Conservation (phyloP, 495 filamentous ascomycete genomes). For the Aspergillus mulundensis region DNA sequence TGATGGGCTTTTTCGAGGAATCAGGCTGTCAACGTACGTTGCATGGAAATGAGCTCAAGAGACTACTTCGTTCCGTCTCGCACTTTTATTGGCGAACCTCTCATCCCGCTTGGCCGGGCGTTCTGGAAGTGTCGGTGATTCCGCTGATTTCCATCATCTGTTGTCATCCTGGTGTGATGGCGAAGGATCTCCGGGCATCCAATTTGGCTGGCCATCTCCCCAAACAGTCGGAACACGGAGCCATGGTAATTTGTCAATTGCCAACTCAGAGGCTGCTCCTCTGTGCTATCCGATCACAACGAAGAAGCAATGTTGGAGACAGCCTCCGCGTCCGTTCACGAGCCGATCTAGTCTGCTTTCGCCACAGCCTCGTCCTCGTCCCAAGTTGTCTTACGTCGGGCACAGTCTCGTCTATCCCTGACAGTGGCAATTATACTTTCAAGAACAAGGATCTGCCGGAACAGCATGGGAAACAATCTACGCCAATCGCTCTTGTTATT, state of each 20-base stretch:
- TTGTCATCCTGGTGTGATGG: conserved; percentile 12
- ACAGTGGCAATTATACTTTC: conserved; percentile 24
- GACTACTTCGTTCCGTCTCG: conserved; percentile 5
- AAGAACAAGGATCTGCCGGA: conserved; percentile 33
- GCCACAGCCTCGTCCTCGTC: conserved; percentile 30
- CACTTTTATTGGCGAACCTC: conserved; percentile 17
- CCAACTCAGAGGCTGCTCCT: conserved; percentile 33
- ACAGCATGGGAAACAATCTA: conserved; percentile 21
- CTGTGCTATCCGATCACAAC: conserved; percentile 23
- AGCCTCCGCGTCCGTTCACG: conserved; percentile 15
- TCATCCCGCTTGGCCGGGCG: conserved; percentile 19
- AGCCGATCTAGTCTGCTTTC: conserved; percentile 27
- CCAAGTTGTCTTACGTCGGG: conserved; percentile 29
- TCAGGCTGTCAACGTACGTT: conserved; percentile 20
- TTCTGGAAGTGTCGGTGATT: conserved; percentile 11
- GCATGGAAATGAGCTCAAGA: conserved; percentile 8
- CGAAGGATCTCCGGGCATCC: conserved; percentile 28
- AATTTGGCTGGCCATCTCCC: conserved; percentile 18
- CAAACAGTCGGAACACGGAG: conserved; percentile 21
- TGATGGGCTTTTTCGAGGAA: conserved; percentile 28
- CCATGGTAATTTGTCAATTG: conserved; percentile 34
- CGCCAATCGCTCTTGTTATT: conserved; percentile 22
- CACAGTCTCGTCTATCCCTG: conserved; percentile 18
- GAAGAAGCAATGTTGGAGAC: conserved; percentile 19
- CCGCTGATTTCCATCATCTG: conserved; percentile 5